Conservation (phyloP, 108 stramenopile genomes). For the Skeletonema tropicum region DNA sequence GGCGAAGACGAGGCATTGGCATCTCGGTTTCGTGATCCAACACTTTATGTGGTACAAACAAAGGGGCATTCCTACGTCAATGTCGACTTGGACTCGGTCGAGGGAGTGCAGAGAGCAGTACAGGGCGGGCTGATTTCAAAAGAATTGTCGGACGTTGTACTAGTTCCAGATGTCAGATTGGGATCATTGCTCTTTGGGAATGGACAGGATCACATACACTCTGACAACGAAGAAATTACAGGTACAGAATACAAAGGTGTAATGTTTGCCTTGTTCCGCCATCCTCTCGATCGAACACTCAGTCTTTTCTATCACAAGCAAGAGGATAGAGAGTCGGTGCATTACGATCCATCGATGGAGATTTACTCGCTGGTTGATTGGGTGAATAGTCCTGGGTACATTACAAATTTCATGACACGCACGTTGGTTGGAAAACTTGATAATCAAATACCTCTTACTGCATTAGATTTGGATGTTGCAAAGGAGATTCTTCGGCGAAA, state of each 20-base stretch:
- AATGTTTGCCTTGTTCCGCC: slow-evolving; percentile 47
- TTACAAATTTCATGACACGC: slow-evolving; percentile 47
- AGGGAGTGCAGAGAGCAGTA: slow-evolving; percentile 39
- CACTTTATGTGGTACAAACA: slow-evolving; percentile 30
- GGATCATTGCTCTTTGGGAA: slow-evolving; percentile 31
- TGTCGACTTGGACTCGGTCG: slow-evolving; percentile 38
- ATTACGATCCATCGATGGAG: slow-evolving; percentile 41
- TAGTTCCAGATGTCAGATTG: slow-evolving; percentile 33
- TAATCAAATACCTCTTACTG: slow-evolving; percentile 24
- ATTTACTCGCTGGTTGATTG: slow-evolving; percentile 41
- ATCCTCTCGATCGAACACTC: slow-evolving; percentile 49
- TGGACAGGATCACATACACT: background rate
- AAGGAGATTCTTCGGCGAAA: slow-evolving; percentile 57
- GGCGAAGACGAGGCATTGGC: slow-evolving; percentile 24
- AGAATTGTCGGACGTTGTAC: slow-evolving; percentile 34
- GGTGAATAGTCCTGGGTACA: slow-evolving; percentile 23
- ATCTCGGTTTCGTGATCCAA: slow-evolving; percentile 26
- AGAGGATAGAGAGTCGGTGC: slow-evolving; percentile 21
- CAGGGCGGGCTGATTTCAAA: slow-evolving; percentile 28
- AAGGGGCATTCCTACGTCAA: slow-evolving; percentile 41
- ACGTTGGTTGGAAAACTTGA: slow-evolving; percentile 40
- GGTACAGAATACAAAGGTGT: slow-evolving; percentile 26
- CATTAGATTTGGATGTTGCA: slow-evolving; percentile 44
- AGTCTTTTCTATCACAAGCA: slow-evolving; percentile 40
- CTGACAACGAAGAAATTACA: slow-evolving; percentile 6